Base-by-base conservation (phyloP, 148 eudicot genomes). In the Talinum fruticosum region DNA sequence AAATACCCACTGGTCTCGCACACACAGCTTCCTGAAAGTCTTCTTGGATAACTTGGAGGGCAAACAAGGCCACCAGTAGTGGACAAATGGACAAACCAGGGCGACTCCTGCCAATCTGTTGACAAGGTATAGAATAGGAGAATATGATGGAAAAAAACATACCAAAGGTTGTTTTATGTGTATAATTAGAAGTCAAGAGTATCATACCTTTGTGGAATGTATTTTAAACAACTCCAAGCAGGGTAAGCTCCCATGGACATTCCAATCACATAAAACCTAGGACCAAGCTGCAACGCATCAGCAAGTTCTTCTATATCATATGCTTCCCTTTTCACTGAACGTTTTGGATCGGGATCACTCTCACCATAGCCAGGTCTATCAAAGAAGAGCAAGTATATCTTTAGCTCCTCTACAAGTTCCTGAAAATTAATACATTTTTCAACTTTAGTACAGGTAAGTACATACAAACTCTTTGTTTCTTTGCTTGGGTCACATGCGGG, bases 321-420 rank as follows among this genome's bases (percentile, higher is more conserved):
- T 35, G 93, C 92, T 79, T 90, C 95, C 77, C 92, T 91, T 77
- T 86, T 89, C 71, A 87, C 89, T 4, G 93, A 72, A 15, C 94
- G 90, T 28, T 78, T 66, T 54, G 98, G 94, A 82, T 90, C 57
- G 66, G 98, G 93, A 82, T 91, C 97, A 69, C 98, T 93, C 75
- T 93, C 98, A 66, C 94, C 97, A 81, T 94, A 94, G 33, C 98
- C 98, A 32, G 97, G 87, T 83, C 97, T 84, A 70, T 94, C 98
- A 72, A 75, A 94, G 66, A 78, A 78, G 33, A 94, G 70, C 8
- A 91, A 67, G 80, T 90, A 89, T 68, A 94, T 72, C 72, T 80
- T 76, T 30, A 86, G 78, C 78, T 90, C 90, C 44, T 90, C 87
- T 5, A 85, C 59, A 53, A 92, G 78, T 81, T 87, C 90, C 97